Base-by-base conservation (phyloP, 2,329 filamentous ascomycete species). In the Paecilomyces dactylethromorphus region DNA sequence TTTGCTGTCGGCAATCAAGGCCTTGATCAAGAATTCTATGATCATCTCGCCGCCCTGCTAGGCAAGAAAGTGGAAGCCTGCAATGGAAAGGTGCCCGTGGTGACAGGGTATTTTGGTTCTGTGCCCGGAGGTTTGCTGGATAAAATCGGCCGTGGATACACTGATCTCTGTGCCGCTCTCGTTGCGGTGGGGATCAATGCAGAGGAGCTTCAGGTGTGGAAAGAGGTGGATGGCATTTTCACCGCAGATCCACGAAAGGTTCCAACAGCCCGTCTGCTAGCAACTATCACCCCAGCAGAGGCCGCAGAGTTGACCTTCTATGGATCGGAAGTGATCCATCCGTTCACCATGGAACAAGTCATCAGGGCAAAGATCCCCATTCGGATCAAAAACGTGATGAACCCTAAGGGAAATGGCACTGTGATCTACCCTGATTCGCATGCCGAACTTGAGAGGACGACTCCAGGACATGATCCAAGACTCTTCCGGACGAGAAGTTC, bases 221-320 rank as follows among this genome's bases (percentile, higher is more conserved):
- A 99, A 79, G 94, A 99, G 73, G 94, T 99, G 6, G 94, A 99
- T 74, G 92, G 92, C 60, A 95, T 97, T 71, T 94, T 96, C 76
- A 89, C 87, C 1, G 87, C 87, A 4, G 93, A 97, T 69, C 91
- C 91, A 2, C 85, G 89, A 66, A 95, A 94, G 75, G 91, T 95
- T 45, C 92, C 93, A 2, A 97, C 93, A 0, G 95, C 94, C n/a
- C 84, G 89, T 53, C 81, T 99, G n/a, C 83, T 99, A 52, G 79
- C 87, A 11, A 87, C 88, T 57, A 96, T 99, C 71, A 97, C 93
- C 3, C 94, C 94, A 0, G 89, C 91, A 10, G 94, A 99, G 76
- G 94, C 94, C 1, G 93, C 94, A 12, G 94, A 99, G 75, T 81
- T 99, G 78, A 97, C 94, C 1, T 94, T 93, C 70, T 94, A 93